These are phyloP conservation scores for Eutrema salsugineum DNA, from an alignment of 441 rosid species.

Conservation along the genomic window DNA sequence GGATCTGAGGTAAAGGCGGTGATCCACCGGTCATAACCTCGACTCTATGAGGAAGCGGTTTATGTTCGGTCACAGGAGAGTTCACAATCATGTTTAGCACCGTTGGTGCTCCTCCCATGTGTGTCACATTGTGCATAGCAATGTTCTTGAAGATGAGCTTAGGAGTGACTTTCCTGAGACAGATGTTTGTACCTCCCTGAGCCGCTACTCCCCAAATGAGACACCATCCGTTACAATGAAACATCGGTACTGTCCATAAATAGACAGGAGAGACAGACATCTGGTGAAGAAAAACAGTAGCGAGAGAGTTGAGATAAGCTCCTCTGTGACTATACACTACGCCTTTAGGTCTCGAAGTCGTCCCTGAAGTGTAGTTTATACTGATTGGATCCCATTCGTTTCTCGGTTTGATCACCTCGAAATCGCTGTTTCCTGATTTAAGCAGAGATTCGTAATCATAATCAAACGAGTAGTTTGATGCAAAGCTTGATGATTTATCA, in stretches of 20 bases:
- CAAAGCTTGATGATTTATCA: conserved; percentile 12
- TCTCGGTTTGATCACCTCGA: conserved; percentile 41
- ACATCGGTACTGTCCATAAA: conserved; percentile 77
- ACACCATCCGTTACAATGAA: conserved; percentile 85
- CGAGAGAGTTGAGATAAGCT: conserved; percentile 64
- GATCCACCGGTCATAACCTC: conserved; percentile 62
- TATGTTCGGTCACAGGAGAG: conserved; percentile 25
- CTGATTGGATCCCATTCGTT: conserved; percentile 80
- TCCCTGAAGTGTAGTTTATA: conserved; percentile 67
- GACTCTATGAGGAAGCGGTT: conserved; percentile 48
- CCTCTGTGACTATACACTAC: conserved; percentile 80
- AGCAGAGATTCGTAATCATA: conserved; percentile 50
- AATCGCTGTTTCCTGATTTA: conserved; percentile 36
- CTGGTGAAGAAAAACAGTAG: conserved; percentile 48
- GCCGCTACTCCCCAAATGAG: conserved; percentile 75
- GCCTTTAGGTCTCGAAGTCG: conserved; percentile 73
- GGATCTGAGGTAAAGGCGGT: conserved; percentile 52
- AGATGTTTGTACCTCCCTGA: conserved; percentile 63
- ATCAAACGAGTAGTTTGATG: conserved; percentile 13
- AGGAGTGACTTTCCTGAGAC: conserved; percentile 48
- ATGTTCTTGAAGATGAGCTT: conserved; percentile 50
- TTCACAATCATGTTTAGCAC: conserved; percentile 66
- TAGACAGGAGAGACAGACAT: conserved; percentile 61
- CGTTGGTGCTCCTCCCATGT: conserved; percentile 74
- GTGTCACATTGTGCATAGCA: conserved; percentile 44